phyloP scores from a whole-genome alignment of 2,329 filamentous ascomycete genomes.

The Paecilomyces niveus region DNA sequence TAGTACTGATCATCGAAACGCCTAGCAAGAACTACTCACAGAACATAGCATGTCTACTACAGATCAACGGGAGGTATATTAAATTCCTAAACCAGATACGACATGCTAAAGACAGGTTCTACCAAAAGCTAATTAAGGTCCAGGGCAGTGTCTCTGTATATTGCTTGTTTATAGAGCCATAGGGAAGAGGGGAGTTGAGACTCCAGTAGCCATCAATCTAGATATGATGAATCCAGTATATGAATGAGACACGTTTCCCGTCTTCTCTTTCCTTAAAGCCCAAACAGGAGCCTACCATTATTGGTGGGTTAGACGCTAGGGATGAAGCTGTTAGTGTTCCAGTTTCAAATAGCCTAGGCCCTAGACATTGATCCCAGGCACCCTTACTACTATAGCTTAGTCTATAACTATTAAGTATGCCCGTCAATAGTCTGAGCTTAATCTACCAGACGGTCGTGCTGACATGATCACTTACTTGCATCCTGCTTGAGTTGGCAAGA shows the following conservation, averaged over 20 bases:
- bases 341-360: not conserved
- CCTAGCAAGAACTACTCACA: too few relatives aligned
- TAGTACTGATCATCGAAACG: too few relatives aligned
- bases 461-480: not conserved
- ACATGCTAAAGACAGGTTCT: too few relatives aligned
- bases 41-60: too few relatives aligned
- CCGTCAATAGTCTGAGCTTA: not conserved
- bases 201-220: too few relatives aligned
- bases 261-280: not conserved
- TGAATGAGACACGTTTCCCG: not conserved
- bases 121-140: too few relatives aligned
- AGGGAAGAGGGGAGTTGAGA: too few relatives aligned
- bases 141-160: too few relatives aligned
- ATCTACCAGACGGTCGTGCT: not conserved
- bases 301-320: not conserved
- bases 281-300: not conserved
- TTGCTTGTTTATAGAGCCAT: too few relatives aligned
- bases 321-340: not conserved
- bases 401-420: not conserved
- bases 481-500: not conserved
- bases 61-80: too few relatives aligned
- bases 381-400: not conserved
- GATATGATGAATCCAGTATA: too few relatives aligned
- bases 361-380: not conserved
- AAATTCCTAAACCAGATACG: too few relatives aligned